These are phyloP conservation scores for Helicocarpus griseus DNA, from an alignment of 2,329 filamentous ascomycete species.

Conservation along the genomic window DNA sequence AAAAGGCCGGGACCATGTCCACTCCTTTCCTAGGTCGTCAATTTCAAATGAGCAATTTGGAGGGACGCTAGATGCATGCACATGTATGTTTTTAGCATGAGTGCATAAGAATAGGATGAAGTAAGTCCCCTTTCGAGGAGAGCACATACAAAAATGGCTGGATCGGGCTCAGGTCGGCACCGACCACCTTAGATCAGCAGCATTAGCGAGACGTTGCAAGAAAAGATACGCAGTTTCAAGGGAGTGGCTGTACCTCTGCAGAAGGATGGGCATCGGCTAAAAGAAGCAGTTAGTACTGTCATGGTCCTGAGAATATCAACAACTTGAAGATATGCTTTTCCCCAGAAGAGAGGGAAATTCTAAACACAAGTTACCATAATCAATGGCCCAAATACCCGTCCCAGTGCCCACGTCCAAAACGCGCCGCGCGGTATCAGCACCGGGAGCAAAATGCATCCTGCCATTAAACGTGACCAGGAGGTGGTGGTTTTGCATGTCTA, in stretches of 20 bases:
- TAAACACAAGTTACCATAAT: conserved; percentile 20
- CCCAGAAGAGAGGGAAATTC: no score
- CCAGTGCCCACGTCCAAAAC: conserved; percentile 29
- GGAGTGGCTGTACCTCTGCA: conserved; percentile 3
- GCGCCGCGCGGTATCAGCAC: conserved; percentile 13
- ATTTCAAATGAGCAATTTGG: conserved; percentile 37
- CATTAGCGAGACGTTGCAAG: background rate
- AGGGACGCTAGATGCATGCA: conserved; percentile 18
- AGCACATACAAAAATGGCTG: conserved; percentile 13
- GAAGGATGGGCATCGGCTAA: conserved; percentile 4
- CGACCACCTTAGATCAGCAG: conserved; percentile 10
- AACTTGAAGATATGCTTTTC: no score
- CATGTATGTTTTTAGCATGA: no score
- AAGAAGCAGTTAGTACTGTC: background rate
- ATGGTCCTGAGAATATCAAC: no score
- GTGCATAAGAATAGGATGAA: no score
- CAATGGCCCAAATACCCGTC: conserved; percentile 29
- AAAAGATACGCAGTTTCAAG: background rate
- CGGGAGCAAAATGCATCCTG: conserved; percentile 22
- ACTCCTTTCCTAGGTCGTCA: conserved; percentile 33
- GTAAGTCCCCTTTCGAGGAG: background rate
- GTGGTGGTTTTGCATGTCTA: conserved; percentile 18
- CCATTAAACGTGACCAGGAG: conserved; percentile 19
- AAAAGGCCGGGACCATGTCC: conserved; percentile 30
- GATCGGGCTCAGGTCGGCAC: conserved; percentile 20